Conservation (phyloP, 2,329 filamentous ascomycete species). For the Aureobasidium musti region DNA sequence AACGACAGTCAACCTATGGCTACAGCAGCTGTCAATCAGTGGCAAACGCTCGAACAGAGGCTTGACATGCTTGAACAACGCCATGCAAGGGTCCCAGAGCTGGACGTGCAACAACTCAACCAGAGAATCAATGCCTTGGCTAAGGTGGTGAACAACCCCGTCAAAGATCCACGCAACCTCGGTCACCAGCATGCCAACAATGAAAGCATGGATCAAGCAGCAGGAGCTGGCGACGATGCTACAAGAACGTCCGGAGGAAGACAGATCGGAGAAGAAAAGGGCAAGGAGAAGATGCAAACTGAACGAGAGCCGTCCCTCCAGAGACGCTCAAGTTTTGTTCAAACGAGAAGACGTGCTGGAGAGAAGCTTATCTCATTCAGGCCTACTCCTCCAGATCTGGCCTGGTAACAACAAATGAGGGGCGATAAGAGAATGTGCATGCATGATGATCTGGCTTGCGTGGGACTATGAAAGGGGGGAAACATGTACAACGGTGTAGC, state of each 20-base stretch:
- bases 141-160: not conserved
- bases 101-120: not conserved
- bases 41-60: conserved; percentile 2
- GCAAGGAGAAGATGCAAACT: not conserved
- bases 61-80: conserved; percentile 20
- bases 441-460: not conserved
- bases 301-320: not conserved
- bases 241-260: not conserved
- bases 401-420: not conserved
- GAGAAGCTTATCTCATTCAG: not conserved
- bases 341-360: conserved; percentile 3
- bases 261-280: not conserved
- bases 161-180: not conserved
- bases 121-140: not conserved
- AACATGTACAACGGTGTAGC: conserved; percentile 11
- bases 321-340: not conserved
- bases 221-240: not conserved
- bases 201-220: not conserved
- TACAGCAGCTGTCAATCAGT: not conserved
- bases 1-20: conserved; percentile 5
- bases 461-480: not conserved
- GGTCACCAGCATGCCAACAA: not conserved
- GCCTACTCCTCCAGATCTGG: conserved; percentile 9
- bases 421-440: not conserved
- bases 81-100: not conserved